Percentiles rank a stretch among this genome's conserved stretches.
phyloP scores from a whole-genome alignment of 1,284 basidiomycete species.

The Cutaneotrichosporon curvatum region DNA sequence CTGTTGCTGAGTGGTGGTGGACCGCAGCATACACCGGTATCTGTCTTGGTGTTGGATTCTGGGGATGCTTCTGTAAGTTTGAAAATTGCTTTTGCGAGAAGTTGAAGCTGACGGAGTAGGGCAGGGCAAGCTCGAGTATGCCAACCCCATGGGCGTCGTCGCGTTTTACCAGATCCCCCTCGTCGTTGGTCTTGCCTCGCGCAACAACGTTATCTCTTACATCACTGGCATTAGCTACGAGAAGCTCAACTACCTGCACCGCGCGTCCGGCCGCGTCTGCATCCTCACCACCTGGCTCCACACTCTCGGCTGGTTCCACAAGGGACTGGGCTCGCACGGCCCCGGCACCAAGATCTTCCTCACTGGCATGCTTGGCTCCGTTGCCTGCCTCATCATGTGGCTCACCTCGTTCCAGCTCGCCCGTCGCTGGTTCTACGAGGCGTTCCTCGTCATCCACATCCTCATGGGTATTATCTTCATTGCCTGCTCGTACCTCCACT shows the following conservation, averaged over 20 bases:
- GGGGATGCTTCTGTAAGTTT: neutral
- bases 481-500: constrained; percentile 17
- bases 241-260: constrained; percentile 47
- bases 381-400: constrained; percentile 36
- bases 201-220: constrained; percentile 60
- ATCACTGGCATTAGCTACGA: constrained; percentile 58
- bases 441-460: constrained; percentile 52
- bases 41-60: constrained; percentile 12
- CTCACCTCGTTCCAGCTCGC: constrained; percentile 47
- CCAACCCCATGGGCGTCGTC: constrained; percentile 10
- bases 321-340: constrained; percentile 14
- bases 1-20: constrained; percentile 13
- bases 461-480: constrained; percentile 22
- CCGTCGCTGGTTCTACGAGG: constrained; percentile 49
- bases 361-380: neutral
- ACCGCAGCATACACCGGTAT: constrained; percentile 12
- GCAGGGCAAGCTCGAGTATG: constrained; percentile 6
- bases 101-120: neutral
- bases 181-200: constrained; percentile 57
- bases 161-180: constrained; percentile 52
- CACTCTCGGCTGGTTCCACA: constrained; percentile 17
- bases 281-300: constrained; percentile 32
- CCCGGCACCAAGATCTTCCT: constrained; percentile 11
- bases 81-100: too few species aligned
- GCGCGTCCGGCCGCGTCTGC: constrained; percentile 27